Conservation (phyloP, 176 grass and related monocot genomes). For the Bothriochloa decipiens region DNA sequence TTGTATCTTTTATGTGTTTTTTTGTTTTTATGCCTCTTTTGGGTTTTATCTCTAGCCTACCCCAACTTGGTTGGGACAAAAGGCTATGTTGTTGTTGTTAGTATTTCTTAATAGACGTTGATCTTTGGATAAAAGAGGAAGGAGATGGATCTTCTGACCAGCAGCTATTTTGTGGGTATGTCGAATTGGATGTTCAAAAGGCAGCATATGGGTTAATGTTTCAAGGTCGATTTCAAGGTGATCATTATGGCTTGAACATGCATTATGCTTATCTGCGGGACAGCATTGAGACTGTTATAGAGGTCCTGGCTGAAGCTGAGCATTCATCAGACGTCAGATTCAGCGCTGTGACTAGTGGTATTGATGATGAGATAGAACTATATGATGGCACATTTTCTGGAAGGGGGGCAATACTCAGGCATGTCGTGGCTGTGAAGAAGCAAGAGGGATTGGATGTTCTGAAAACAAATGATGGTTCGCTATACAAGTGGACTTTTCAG, state of each 20-base stretch:
- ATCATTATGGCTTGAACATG: background rate
- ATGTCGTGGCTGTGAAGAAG: slow-evolving; percentile 15
- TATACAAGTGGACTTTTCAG: background rate
- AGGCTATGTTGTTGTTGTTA: too few species aligned
- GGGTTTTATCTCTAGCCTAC: too few species aligned
- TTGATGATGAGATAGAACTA: background rate
- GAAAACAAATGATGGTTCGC: background rate
- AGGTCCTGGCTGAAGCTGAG: background rate
- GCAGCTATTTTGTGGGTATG: background rate
- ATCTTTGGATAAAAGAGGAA: slow-evolving; percentile 5
- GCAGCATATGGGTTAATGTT: background rate
- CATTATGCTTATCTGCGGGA: background rate
- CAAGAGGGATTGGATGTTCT: background rate
- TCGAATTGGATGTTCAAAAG: background rate
- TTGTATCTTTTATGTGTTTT: too few species aligned
- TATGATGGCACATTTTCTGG: background rate
- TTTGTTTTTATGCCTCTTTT: too few species aligned
- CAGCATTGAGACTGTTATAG: slow-evolving; percentile 14
- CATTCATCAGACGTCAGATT: background rate
- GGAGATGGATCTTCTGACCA: background rate
- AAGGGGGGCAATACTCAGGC: background rate
- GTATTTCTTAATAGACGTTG: slow-evolving; percentile 1
- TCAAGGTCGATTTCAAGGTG: background rate
- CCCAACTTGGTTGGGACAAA: too few species aligned
- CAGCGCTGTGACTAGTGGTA: background rate